Base-by-base conservation (phyloP, 2,329 filamentous ascomycete genomes). In the Ceratocystis harringtonii region DNA sequence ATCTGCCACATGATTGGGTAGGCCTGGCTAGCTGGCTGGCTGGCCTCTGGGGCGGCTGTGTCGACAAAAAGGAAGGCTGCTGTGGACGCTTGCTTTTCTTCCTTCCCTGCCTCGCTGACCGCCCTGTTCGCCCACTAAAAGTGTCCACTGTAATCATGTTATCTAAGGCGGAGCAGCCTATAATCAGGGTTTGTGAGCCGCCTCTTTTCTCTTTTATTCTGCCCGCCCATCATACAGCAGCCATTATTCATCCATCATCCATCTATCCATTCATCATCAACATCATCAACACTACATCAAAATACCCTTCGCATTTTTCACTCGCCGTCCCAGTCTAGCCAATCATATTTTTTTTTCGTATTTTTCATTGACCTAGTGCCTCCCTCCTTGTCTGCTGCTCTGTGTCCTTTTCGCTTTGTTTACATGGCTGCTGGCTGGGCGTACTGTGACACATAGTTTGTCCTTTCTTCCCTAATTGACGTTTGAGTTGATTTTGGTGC, bases 341-440 rank as follows among this genome's bases (percentile, higher is more conserved):
- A 17, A 19, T 15, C 22, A 25, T 25, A 2, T 25, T 25, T 25
- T 25, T 2, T 2, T 0, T 25, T 2, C 22, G 2, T 25, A 2
- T 25, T 25, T 25, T 52, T 28, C 48, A 28, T 28, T 5, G 1
- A 52, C 10, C 19, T 25, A 10, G 48, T 12, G 19, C 28, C 28
- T 44, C 3, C 22, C n/a, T 30, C n/a, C 6, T 8, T 60, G 36
- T 62, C 45, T 48, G 32, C 19, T 48, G 17, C 22, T 22, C 30
- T 48, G n/a, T 48, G 8, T 45, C 28, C 45, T 50, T 43, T 65
- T 61, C 22, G 19, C 41, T 43, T 65, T 45, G 43, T 50, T 61
- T n/a, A 32, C 41, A 45, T 41, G 8, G n/a, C 41, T 43, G 2
- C 22, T 25, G 22, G 28, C 41, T 5, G 22, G 17, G 60, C 52